Evolutionary conservation across 768 basidiomycete genomes (phyloP).

Genomic region (Dioszegia aurantiaca): DNA sequence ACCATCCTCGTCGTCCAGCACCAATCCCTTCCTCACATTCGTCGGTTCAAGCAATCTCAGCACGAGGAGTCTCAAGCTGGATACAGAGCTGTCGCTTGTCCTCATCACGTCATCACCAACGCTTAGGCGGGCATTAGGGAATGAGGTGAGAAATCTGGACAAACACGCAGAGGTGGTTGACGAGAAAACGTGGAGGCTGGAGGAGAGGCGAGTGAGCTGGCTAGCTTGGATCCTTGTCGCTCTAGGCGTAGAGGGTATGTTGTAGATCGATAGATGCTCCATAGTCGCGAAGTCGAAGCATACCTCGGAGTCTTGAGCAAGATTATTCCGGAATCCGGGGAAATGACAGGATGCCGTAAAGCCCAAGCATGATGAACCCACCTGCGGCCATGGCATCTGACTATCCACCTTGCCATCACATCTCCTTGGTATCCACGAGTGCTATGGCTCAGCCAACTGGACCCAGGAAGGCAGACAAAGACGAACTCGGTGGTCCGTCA

Average conservation of each 20-base stretch:
- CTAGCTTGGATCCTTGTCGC: conserved; percentile 46
- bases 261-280: conserved; percentile 14
- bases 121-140: conserved; percentile 44
- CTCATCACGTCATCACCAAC: conserved; percentile 65
- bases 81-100: conserved; percentile 86
- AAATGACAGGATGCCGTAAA: no score
- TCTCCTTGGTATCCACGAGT: background rate
- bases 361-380: no score
- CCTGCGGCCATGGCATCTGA: no score
- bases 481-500: background rate
- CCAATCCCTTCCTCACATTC: conserved; percentile 66
- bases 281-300: no score
- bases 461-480: background rate
- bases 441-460: background rate
- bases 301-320: no score
- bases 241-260: conserved; percentile 46
- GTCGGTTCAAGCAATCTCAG: conserved; percentile 95
- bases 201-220: conserved; percentile 49
- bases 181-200: conserved; percentile 44
- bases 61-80: conserved; percentile 81
- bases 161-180: conserved; percentile 43
- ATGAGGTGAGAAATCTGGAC: conserved; percentile 50
- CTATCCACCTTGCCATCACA: no score
- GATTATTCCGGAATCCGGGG: no score
- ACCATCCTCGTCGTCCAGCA: background rate